Base-by-base conservation (phyloP, 306 rosid genomes). In the Trifolium repens region DNA sequence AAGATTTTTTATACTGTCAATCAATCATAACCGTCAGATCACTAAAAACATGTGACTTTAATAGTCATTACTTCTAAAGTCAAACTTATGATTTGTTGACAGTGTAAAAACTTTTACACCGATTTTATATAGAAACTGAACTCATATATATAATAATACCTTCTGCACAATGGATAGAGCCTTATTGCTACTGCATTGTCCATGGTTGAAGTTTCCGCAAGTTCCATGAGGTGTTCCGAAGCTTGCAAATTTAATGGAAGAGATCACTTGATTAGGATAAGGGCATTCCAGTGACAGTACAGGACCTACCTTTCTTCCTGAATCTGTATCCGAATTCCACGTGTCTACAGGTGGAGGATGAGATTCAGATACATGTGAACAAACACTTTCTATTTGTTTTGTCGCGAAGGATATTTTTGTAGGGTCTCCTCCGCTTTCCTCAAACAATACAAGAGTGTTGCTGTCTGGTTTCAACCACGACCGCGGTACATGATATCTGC, bases 401-500 rank as follows among this genome's bases (percentile, higher is more conserved):
- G 89, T 85, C 8, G 90, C 83, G n/a, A 94, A 81, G 60, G 89
- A 82, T 67, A 94, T 76, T 61, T 74, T 79, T 0, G 88, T 87
- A 37, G 98, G 97, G 71, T 94, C 92, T 0, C 97, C 93, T 70
- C 99, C 97, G 0, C 44, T 84, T 80, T 94, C 99, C 84, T 92
- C 97, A 58, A 92, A 89, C 71, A 94, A 81, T 47, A 94, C 96
- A 46, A 94, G 86, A 68, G 74, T 87, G 83, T 94, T 92, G 59
- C 69, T 87, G 14, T 79, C 80, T 24, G 90, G 81, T 73, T 80
- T 52, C 77, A 94, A 73, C 99, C 97, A 94, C 4, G 94, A 80
- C 16, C 89, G 83, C 0, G 99, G 99, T 26, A 91, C 93, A 59
- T 91, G 97, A 84, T 94, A 90, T 62, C 98, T 94, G 84, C 65